Evolutionary conservation across 148 eudicot species (phyloP).

Genomic region (Silene uniflora): DNA sequence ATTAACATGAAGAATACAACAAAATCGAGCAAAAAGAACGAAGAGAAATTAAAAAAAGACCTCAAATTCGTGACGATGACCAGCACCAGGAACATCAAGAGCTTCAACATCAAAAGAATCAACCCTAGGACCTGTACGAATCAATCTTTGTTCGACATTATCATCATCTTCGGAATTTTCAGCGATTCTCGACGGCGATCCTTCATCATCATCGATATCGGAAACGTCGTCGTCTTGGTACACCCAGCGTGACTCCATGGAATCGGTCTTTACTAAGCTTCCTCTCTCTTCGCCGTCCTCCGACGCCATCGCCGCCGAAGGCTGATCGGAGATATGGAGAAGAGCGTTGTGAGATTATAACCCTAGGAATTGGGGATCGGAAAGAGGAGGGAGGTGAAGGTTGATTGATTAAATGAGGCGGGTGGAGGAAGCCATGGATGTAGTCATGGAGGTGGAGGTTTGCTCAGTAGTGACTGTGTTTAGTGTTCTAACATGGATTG

Average conservation of each 20-base stretch:
- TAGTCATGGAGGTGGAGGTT: neutral
- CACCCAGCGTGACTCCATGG: constrained; percentile 76
- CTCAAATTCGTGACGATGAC: constrained; percentile 69
- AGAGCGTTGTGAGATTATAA: neutral
- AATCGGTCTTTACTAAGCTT: constrained; percentile 60
- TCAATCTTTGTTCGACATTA: constrained; percentile 54
- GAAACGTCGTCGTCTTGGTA: constrained; percentile 57
- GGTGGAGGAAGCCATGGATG: neutral
- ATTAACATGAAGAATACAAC: no score
- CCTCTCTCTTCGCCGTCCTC: constrained; percentile 53
- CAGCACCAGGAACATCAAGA: constrained; percentile 83
- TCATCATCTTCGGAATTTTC: constrained; percentile 55
- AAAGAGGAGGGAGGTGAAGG: neutral
- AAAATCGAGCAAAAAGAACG: neutral
- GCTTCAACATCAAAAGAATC: constrained; percentile 97
- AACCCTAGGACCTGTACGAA: constrained; percentile 83
- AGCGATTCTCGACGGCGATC: neutral
- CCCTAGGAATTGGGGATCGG: neutral
- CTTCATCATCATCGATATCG: constrained; percentile 41
- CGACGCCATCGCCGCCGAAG: constrained; percentile 20
- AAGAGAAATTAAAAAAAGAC: constrained; percentile 20
- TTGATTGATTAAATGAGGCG: neutral
- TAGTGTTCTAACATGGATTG: neutral
- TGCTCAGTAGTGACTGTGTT: neutral
- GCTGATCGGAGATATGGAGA: neutral